Percentiles rank a stretch among this genome's conserved stretches.
These are phyloP conservation scores for Udeniomyces megalosporus DNA, from an alignment of 768 basidiomycete species.

Conservation along the genomic window DNA sequence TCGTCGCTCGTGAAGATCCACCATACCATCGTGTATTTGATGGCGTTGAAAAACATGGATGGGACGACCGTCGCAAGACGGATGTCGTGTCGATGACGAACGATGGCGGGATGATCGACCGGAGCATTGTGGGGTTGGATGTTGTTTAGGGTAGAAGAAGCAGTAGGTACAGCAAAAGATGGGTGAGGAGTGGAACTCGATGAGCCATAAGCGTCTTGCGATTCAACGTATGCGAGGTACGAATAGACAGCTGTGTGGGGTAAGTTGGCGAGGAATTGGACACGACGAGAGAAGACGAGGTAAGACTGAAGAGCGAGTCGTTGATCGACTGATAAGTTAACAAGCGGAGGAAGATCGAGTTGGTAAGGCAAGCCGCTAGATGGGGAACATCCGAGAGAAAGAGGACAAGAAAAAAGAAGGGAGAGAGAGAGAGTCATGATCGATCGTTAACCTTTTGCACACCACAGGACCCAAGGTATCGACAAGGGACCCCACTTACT, in stretches of 20 bases:
- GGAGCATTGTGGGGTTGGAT: no score
- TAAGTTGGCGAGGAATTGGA: not conserved
- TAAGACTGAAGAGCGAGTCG: conserved; percentile 3
- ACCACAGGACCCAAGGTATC: not conserved
- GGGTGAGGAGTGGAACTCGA: no score
- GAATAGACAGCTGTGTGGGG: not conserved
- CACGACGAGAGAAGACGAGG: conserved; percentile 2
- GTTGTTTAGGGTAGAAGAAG: no score
- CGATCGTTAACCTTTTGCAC: no score
- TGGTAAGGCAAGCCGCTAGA: not conserved
- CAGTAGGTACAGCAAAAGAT: no score
- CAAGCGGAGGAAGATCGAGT: conserved; percentile 1
- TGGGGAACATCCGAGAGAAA: not conserved
- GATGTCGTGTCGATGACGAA: not conserved
- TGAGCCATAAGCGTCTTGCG: no score
- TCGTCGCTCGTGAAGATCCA: conserved; percentile 10
- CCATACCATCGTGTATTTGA: conserved; percentile 13
- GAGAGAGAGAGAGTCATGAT: no score
- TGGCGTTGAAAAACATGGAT: not conserved
- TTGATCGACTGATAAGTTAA: not conserved
- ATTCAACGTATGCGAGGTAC: not conserved
- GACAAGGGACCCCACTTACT: not conserved
- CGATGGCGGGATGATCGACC: no score
- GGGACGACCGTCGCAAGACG: not conserved
- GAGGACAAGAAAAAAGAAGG: not conserved